phyloP scores from a whole-genome alignment of 306 rosid genomes.

The Gillenia trifoliata region DNA sequence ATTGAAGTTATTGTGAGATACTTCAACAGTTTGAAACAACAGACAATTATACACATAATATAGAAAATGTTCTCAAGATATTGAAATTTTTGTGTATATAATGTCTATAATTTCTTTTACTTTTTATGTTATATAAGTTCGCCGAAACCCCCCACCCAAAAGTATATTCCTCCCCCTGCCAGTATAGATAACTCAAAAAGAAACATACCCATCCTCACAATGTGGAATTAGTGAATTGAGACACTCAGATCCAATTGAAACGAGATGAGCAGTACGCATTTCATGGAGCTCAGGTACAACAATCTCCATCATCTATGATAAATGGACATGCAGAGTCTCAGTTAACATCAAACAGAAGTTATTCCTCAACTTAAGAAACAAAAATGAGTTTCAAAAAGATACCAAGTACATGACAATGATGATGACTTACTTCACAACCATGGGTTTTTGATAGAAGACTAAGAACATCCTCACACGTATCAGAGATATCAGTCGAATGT shows the following conservation, averaged over 20 bases:
- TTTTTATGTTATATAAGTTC: not conserved
- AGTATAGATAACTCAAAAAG: not conserved
- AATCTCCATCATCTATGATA: conserved; percentile 51
- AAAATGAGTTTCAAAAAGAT: conserved; percentile 7
- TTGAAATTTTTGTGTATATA: not conserved
- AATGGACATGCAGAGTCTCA: conserved; percentile 15
- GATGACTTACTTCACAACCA: conserved; percentile 75
- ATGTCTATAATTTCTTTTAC: too few species aligned
- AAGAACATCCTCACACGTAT: conserved; percentile 78
- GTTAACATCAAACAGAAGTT: not conserved
- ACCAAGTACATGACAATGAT: conserved; percentile 3
- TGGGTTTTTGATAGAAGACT: conserved; percentile 47
- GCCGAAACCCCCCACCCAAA: not conserved
- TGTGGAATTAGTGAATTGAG: conserved; percentile 52
- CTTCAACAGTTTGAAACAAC: not conserved
- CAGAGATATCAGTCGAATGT: conserved; percentile 67
- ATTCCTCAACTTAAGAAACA: not conserved
- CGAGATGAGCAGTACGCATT: conserved; percentile 76
- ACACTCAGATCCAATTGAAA: conserved; percentile 85
- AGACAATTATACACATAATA: not conserved
- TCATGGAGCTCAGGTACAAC: conserved; percentile 80
- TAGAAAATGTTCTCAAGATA: not conserved
- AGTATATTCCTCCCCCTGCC: not conserved
- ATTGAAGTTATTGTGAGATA: not conserved
- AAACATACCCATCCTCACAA: conserved; percentile 72